A percentile compares a stretch with the other conserved stretches of the same genome.
These are phyloP conservation scores for Xanthoparmelia taractica DNA, from an alignment of 495 filamentous ascomycete genomes.

Conservation along the genomic window DNA sequence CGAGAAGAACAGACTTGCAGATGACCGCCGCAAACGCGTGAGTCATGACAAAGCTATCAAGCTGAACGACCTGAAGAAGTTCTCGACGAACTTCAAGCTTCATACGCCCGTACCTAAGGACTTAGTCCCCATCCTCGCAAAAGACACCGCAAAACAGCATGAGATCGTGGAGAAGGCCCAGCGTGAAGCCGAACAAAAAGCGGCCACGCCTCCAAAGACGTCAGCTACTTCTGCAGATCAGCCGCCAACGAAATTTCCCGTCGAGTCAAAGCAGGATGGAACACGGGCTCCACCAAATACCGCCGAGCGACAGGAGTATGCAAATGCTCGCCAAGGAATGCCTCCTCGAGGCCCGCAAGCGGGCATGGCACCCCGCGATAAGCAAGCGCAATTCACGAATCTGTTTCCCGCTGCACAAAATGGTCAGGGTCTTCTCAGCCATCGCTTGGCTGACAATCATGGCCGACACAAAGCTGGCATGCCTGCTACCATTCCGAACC, in stretches of 20 bases:
- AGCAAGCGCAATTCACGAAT: conserved; percentile 39
- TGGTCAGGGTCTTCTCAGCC: conserved; percentile 43
- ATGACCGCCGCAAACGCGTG: conserved; percentile 60
- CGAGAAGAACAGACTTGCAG: conserved; percentile 65
- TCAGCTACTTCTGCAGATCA: conserved; percentile 32
- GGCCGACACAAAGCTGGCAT: conserved; percentile 48
- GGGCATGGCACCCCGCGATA: conserved; percentile 18
- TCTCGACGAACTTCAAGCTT: conserved; percentile 88
- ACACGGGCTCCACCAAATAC: conserved; percentile 28
- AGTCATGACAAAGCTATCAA: conserved; percentile 76
- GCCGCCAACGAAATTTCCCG: conserved; percentile 31
- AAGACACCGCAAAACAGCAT: conserved; percentile 85
- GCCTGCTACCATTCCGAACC: conserved; percentile 39
- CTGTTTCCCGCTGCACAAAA: conserved; percentile 28
- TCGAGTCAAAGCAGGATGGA: conserved; percentile 31
- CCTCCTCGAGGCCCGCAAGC: conserved; percentile 42
- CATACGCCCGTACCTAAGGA: conserved; percentile 85
- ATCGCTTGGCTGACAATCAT: conserved; percentile 48
- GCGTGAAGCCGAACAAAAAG: conserved; percentile 54
- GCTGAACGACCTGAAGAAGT: conserved; percentile 89
- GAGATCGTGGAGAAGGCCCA: conserved; percentile 83
- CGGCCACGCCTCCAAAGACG: conserved; percentile 32
- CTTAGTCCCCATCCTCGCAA: conserved; percentile 88
- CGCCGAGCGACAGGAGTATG: conserved; percentile 40
- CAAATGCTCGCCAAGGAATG: conserved; percentile 39